Base-by-base conservation (phyloP, 495 filamentous ascomycete genomes). In the Hypoxylon lienhwacheense region DNA sequence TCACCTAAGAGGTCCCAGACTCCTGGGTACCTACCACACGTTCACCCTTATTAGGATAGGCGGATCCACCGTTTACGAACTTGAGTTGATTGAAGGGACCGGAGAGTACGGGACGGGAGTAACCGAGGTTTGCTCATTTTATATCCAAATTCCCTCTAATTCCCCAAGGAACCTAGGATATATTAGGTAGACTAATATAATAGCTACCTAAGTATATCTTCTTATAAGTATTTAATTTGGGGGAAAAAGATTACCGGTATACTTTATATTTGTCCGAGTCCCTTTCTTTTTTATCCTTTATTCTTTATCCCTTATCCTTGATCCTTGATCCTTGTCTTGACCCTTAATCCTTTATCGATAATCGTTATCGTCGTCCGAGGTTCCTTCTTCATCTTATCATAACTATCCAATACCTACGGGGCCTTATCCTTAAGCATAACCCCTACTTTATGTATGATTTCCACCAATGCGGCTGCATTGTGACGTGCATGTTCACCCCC, bases 401-500 rank as follows among this genome's bases (percentile, higher is more conserved):
- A 15, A 15, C 15, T 12, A n/a, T 37, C 17, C 33, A 11, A 2
- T 37, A 19, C 7, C 21, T 24, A 1, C 4, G 36, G 11, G 11
- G 4, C 12, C 4, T 24, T 28, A 43, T 36, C 53, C 20, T 24
- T 12, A 11, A 15, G 20, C 20, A 52, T 19, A 33, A 40, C 42
- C 41, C 15, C 31, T 46, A 39, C 34, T 41, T 47, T 53, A 46
- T 12, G 47, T 44, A 22, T 6, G 25, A 39, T 42, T 59, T 47
- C 47, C 42, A 45, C 56, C 58, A 61, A 52, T 55, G 58, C 51
- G 51, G 58, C 51, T 61, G 46, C 57, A 55, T 55, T 61, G 58
- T 61, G 58, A 61, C 58, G 58, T 61, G 58, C 58, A 61, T 61
- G 31, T 17, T n/a, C n/a, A n/a, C n/a, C n/a, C n/a, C n/a, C n/a